phyloP scores from a whole-genome alignment of 495 filamentous ascomycete genomes.

The Penicillium bovifimosum region DNA sequence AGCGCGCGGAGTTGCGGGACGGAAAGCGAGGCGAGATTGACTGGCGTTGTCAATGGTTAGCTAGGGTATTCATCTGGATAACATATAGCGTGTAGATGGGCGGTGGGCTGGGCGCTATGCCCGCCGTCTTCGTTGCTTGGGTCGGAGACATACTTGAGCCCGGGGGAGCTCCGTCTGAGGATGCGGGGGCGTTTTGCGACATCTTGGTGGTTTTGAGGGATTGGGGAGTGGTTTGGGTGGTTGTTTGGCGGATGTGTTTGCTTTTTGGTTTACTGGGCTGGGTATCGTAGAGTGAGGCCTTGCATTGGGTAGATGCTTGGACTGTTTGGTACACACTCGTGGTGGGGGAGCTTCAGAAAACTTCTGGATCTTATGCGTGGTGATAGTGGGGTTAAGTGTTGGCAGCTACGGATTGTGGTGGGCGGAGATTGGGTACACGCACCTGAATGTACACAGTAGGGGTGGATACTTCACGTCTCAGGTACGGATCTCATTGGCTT shows the following conservation, averaged over 20 bases:
- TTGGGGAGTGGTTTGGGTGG: background rate
- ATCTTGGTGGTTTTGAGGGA: slow-evolving; percentile 14
- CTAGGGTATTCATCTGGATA: background rate
- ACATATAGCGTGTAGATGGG: background rate
- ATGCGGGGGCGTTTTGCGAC: slow-evolving; percentile 17
- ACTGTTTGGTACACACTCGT: slow-evolving; percentile 15
- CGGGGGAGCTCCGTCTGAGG: slow-evolving; percentile 28
- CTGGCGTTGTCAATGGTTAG: slow-evolving; percentile 29
- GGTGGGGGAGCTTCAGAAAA: slow-evolving; percentile 20
- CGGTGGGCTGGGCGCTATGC: background rate
- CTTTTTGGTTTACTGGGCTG: background rate
- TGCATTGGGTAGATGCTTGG: slow-evolving; percentile 14
- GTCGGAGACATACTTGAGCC: slow-evolving; percentile 24
- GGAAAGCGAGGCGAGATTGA: slow-evolving; percentile 58
- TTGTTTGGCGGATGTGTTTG: background rate
- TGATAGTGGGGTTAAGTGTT: slow-evolving; percentile 1
- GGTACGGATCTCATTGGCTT: slow-evolving; percentile 10
- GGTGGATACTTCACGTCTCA: background rate
- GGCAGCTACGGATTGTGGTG: background rate
- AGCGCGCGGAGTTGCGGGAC: slow-evolving; percentile 56
- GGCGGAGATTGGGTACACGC: background rate
- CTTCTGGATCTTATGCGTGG: background rate
- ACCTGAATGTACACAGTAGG: background rate
- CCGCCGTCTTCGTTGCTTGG: slow-evolving; percentile 1
- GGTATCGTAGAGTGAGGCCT: background rate